Percentiles rank a stretch among this genome's conserved stretches.
phyloP scores from a whole-genome alignment of 1,284 basidiomycete species.

The Pseudozyma sp. region DNA sequence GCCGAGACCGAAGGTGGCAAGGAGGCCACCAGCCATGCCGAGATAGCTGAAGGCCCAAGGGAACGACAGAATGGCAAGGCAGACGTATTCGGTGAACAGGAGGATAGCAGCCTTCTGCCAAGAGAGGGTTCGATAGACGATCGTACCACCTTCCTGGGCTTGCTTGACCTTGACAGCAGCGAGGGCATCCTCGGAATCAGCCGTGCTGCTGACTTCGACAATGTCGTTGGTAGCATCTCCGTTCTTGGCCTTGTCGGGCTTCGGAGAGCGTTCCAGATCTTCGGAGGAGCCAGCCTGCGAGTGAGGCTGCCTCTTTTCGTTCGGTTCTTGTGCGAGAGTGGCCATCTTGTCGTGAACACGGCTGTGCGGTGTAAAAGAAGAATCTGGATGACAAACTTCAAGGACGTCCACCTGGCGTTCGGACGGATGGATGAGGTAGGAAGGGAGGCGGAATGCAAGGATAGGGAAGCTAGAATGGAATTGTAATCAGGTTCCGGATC shows the following conservation, averaged over 20 bases:
- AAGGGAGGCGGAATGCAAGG: too few species aligned
- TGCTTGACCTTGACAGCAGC: conserved; percentile 25
- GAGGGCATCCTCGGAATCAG: conserved; percentile 32
- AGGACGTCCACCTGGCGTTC: too few species aligned
- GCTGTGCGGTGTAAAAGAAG: too few species aligned
- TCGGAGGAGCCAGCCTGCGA: conserved; percentile 33
- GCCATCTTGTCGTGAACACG: conserved; percentile 20
- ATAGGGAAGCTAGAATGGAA: too few species aligned
- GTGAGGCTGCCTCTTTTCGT: conserved; percentile 25
- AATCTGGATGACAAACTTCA: too few species aligned
- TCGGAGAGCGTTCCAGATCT: conserved; percentile 28
- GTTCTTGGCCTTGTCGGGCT: conserved; percentile 20
- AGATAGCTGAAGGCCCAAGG: conserved; percentile 57
- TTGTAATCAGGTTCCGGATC: too few species aligned
- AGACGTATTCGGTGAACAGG: conserved; percentile 62
- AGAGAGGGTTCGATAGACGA: conserved; percentile 52
- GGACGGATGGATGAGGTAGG: too few species aligned
- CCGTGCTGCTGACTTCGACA: conserved; percentile 28
- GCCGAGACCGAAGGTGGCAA: conserved; percentile 58
- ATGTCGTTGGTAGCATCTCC: conserved; percentile 16
- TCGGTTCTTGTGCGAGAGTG: conserved; percentile 12
- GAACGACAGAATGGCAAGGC: conserved; percentile 61
- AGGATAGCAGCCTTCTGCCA: conserved; percentile 60
- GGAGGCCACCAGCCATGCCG: conserved; percentile 63
- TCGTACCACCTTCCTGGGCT: conserved; percentile 52